A percentile compares a stretch with the other conserved stretches of the same genome.
Evolutionary conservation across 2,329 filamentous ascomycete species (phyloP).

Genomic region (Verticillium nubilum): DNA sequence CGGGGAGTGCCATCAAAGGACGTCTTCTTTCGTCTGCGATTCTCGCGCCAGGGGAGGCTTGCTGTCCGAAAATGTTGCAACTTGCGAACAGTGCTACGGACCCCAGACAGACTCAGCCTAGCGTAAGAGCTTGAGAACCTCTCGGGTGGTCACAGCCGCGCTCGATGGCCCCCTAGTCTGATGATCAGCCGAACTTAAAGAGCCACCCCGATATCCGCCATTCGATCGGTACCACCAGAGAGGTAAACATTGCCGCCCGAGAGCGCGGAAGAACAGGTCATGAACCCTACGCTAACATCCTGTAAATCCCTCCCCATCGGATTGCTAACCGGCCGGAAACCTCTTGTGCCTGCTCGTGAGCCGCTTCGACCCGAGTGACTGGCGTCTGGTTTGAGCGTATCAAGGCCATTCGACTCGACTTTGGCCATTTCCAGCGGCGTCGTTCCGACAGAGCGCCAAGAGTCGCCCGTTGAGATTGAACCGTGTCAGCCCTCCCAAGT

Average conservation of each 20-base stretch:
- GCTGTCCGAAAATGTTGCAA: background rate
- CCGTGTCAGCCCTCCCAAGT: background rate
- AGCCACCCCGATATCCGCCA: background rate
- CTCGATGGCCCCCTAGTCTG: background rate
- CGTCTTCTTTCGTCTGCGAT: background rate
- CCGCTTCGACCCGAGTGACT: too few species aligned
- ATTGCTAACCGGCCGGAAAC: too few species aligned
- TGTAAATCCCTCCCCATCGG: too few species aligned
- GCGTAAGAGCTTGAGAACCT: background rate
- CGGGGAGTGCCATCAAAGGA: background rate
- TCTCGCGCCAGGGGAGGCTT: background rate
- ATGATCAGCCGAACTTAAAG: background rate
- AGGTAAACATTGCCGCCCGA: too few species aligned
- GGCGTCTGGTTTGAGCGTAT: too few species aligned
- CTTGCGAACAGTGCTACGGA: too few species aligned
- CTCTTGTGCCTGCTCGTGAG: too few species aligned
- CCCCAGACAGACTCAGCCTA: background rate
- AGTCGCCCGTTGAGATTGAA: background rate
- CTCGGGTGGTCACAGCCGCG: background rate
- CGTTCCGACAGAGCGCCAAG: background rate
- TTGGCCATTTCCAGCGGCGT: too few species aligned
- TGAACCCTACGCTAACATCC: too few species aligned
- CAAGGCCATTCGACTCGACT: too few species aligned
- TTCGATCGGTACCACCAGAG: too few species aligned
- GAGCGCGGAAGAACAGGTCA: too few species aligned